Percentiles rank a stretch among this genome's conserved stretches.
phyloP scores from a whole-genome alignment of 306 rosid species.

The Cucumis cinereus region DNA sequence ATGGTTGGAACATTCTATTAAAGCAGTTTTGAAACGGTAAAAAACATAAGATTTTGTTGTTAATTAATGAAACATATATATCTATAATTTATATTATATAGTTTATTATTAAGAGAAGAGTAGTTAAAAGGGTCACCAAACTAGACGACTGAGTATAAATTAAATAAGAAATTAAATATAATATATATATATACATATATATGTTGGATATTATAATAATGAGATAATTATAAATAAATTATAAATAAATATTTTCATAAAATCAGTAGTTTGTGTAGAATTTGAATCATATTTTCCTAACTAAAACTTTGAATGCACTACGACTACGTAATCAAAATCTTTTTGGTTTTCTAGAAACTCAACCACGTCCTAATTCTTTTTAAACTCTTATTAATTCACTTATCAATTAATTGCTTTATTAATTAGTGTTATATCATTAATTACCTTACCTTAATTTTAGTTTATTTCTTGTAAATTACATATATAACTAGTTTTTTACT shows the following conservation, averaged over 20 bases:
- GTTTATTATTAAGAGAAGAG: constrained; percentile 4
- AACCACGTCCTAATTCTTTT: not conserved
- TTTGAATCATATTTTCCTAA: constrained; percentile 50
- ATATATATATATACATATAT: not conserved
- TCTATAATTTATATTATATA: not conserved
- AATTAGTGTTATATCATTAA: not conserved
- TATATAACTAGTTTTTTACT: not conserved
- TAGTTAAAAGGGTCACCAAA: constrained; percentile 82
- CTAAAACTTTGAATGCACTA: constrained; percentile 28
- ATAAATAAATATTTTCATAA: not conserved
- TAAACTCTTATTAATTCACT: not conserved
- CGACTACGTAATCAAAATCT: constrained; percentile 7
- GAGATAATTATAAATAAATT: too few relatives aligned
- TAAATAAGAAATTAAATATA: not conserved
- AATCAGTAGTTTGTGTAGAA: not conserved
- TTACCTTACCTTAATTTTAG: not conserved
- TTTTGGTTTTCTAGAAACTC: not conserved
- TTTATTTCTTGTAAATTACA: not conserved
- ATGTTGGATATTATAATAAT: not conserved
- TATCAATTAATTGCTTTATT: not conserved
- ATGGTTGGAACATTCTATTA: not conserved
- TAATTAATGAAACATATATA: not conserved
- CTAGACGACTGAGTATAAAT: constrained; percentile 27
- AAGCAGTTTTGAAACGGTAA: not conserved
- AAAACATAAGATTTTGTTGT: not conserved